Percentiles rank a stretch among this genome's conserved stretches.
phyloP scores from a whole-genome alignment of 1,284 basidiomycete species.

The Cutaneotrichosporon sp. region DNA sequence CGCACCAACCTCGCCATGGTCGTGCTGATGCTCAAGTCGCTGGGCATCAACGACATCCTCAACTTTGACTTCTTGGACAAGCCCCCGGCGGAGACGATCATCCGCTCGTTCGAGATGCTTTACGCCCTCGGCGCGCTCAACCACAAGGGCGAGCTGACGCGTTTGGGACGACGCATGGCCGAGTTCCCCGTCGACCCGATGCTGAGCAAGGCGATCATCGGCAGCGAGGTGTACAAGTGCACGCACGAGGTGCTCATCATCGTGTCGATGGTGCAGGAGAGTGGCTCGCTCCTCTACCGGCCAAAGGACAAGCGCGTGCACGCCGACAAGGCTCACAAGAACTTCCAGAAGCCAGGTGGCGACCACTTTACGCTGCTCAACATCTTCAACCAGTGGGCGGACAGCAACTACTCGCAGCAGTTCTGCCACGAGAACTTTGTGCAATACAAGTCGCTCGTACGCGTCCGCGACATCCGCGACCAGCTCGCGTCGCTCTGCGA shows the following conservation, averaged over 20 bases:
- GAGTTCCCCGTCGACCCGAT: constrained; percentile 99
- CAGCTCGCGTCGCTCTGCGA: constrained; percentile 94
- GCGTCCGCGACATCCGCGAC: constrained; percentile 92
- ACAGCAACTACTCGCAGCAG: constrained; percentile 91
- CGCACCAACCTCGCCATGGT: constrained; percentile 56
- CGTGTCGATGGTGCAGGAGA: constrained; percentile 96
- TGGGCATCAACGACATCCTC: constrained; percentile 65
- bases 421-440: constrained; percentile 95
- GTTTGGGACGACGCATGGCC: constrained; percentile 94
- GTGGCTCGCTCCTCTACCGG: constrained; percentile 89
- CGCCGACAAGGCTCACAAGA: constrained; percentile 94
- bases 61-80: constrained; percentile 66
- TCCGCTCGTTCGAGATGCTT: constrained; percentile 87
- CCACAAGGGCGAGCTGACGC: constrained; percentile 93
- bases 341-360: constrained; percentile 92
- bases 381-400: constrained; percentile 98
- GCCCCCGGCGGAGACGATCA: constrained; percentile 93
- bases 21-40: constrained; percentile 63
- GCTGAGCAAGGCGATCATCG: constrained; percentile 94
- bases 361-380: constrained; percentile 97
- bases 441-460: constrained; percentile 91
- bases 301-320: constrained; percentile 97
- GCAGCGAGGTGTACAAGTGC: constrained; percentile 90
- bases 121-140: constrained; percentile 97
- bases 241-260: constrained; percentile 98